A percentile compares a stretch with the other conserved stretches of the same genome.
phyloP scores from a whole-genome alignment of 2,329 filamentous ascomycete genomes.

The Rutstroemia sp. region DNA sequence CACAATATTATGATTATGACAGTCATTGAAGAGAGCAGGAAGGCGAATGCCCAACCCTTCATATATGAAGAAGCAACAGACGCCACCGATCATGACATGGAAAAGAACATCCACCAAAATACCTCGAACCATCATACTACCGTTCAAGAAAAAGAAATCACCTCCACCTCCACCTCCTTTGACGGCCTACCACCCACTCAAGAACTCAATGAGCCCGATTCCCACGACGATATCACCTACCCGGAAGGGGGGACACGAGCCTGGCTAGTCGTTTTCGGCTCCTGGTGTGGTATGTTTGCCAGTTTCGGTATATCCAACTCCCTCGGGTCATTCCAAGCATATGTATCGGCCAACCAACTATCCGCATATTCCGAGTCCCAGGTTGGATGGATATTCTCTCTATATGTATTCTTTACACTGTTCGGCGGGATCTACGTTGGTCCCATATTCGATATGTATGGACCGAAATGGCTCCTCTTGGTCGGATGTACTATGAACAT shows the following conservation, averaged over 20 bases:
- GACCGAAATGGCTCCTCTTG: constrained; percentile 62
- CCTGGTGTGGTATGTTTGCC: constrained; percentile 72
- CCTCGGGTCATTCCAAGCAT: constrained; percentile 62
- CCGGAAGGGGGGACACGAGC: constrained; percentile 75
- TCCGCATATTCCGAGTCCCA: constrained; percentile 56
- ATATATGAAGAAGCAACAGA: no score
- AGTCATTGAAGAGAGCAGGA: no score
- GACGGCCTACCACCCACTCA: neutral
- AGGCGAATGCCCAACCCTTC: no score
- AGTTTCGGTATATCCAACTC: constrained; percentile 75
- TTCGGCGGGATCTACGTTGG: constrained; percentile 79
- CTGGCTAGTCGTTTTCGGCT: constrained; percentile 80
- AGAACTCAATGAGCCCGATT: no score
- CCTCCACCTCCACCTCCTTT: neutral
- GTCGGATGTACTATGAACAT: constrained; percentile 52
- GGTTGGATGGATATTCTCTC: constrained; percentile 83
- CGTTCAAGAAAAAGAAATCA: neutral
- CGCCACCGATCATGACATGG: no score
- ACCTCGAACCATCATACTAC: neutral
- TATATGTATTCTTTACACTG: constrained; percentile 77
- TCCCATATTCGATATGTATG: constrained; percentile 78
- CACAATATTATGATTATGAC: no score
- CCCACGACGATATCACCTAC: constrained; percentile 31
- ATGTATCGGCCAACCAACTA: constrained; percentile 4
- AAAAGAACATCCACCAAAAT: neutral